Percentiles rank a stretch among this genome's conserved stretches.
Conservation (phyloP, 306 rosid species). For the Mucuna pruriens region DNA sequence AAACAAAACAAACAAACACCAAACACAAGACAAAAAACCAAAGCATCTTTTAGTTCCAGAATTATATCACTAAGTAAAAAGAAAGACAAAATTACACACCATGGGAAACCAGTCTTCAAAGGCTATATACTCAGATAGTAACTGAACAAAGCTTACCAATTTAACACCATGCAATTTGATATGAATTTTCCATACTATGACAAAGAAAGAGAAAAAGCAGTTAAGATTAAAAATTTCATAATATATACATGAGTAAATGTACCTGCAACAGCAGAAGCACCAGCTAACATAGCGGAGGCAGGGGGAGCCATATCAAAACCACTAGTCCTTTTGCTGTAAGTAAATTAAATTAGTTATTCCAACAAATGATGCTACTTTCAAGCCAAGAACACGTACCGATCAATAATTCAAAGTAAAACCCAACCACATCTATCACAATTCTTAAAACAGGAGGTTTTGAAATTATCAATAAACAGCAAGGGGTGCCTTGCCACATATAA, state of each 20-base stretch:
- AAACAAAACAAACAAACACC: conserved; percentile 98
- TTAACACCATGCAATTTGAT: conserved; percentile 88
- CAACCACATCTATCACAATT: neutral
- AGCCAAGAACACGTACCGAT: neutral
- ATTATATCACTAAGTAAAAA: conserved; percentile 76
- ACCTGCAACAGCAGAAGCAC: conserved; percentile 79
- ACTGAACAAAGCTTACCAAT: conserved; percentile 90
- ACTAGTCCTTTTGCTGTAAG: conserved; percentile 95
- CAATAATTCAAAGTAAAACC: conserved; percentile 5
- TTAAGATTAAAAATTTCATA: conserved; percentile 54
- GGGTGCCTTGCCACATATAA: neutral
- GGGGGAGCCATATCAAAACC: conserved; percentile 99
- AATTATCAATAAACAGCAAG: neutral
- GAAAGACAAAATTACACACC: conserved; percentile 60
- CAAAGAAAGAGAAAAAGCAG: conserved; percentile 72
- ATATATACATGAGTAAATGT: conserved; percentile 45
- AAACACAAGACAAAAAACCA: conserved; percentile 95
- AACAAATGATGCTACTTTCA: conserved; percentile 8
- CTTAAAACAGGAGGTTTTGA: neutral
- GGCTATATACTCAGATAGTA: conserved; percentile 58
- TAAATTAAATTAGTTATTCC: conserved; percentile 45
- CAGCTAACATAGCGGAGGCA: conserved; percentile 77
- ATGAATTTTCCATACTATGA: conserved; percentile 93
- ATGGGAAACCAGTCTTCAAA: conserved; percentile 51
- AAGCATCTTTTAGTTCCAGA: conserved; percentile 96